phyloP scores from a whole-genome alignment of 163 green algal species.

The Chlorella variabilis region DNA sequence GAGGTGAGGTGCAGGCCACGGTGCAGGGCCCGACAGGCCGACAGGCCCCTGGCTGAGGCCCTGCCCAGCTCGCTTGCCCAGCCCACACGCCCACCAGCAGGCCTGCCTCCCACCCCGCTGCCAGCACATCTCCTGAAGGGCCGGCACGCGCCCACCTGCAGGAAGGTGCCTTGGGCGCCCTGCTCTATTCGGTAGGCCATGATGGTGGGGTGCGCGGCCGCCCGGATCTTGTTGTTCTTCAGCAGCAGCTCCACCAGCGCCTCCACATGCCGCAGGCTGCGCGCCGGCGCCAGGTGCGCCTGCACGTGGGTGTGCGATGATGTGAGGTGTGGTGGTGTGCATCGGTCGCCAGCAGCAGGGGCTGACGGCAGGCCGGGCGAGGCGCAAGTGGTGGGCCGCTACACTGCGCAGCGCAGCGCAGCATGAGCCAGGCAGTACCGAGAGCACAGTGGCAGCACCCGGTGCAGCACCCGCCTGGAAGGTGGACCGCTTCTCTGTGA shows the following conservation, averaged over 20 bases:
- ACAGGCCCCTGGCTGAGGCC: no score
- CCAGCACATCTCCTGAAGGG: no score
- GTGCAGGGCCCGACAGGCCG: no score
- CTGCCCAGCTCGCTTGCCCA: no score
- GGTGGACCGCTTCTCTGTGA: slow-evolving; percentile 76
- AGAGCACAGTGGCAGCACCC: not conserved
- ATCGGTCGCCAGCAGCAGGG: no score
- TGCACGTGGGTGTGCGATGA: not conserved
- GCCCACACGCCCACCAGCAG: no score
- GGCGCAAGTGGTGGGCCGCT: no score
- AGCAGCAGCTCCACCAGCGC: slow-evolving; percentile 78
- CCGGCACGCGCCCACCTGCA: slow-evolving; percentile 21
- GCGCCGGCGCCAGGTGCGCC: slow-evolving; percentile 75
- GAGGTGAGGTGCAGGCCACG: no score
- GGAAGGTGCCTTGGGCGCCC: slow-evolving; percentile 21
- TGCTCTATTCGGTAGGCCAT: slow-evolving; percentile 84
- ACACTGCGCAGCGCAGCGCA: no score
- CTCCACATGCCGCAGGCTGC: slow-evolving; percentile 57
- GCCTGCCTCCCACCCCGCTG: not conserved
- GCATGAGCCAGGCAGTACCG: no score
- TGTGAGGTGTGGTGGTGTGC: not conserved
- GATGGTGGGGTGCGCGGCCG: slow-evolving; percentile 97
- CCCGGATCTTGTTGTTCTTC: slow-evolving; percentile 76
- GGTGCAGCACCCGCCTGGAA: slow-evolving; percentile 63
- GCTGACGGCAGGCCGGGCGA: no score